phyloP scores from a whole-genome alignment of 2,329 filamentous ascomycete species.

The Acrodontium crateriforme region DNA sequence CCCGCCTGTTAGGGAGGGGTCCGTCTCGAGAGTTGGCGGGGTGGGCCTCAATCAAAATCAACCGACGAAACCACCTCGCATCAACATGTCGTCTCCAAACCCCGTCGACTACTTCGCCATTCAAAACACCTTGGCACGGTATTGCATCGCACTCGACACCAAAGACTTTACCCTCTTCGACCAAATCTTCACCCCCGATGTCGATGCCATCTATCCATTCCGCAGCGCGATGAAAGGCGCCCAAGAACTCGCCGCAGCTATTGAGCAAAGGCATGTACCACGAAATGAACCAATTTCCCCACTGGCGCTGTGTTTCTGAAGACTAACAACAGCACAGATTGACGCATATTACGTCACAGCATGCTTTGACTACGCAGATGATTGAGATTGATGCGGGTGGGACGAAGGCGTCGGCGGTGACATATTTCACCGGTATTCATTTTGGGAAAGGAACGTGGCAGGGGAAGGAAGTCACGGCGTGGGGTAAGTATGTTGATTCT shows the following conservation, averaged over 20 bases:
- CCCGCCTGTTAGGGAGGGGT: too few relatives aligned
- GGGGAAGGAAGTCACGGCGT: slow-evolving; percentile 25
- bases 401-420: slow-evolving; percentile 23
- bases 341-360: slow-evolving; percentile 27
- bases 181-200: slow-evolving; percentile 28
- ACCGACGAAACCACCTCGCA: too few relatives aligned
- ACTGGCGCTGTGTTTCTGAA: not conserved
- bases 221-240: slow-evolving; percentile 20
- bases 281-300: not conserved
- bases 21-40: too few relatives aligned
- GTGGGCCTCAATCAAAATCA: too few relatives aligned
- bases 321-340: slow-evolving; percentile 24
- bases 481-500: slow-evolving; percentile 28
- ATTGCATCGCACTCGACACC: slow-evolving; percentile 31
- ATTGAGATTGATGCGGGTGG: slow-evolving; percentile 21
- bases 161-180: slow-evolving; percentile 26
- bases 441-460: slow-evolving; percentile 30
- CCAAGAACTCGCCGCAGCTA: slow-evolving; percentile 20
- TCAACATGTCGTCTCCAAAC: slow-evolving; percentile 7
- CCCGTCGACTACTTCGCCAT: slow-evolving; percentile 26
- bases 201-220: slow-evolving; percentile 28
- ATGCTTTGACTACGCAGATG: slow-evolving; percentile 29
- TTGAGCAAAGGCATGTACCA: slow-evolving; percentile 14
- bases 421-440: slow-evolving; percentile 30
- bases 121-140: slow-evolving; percentile 27